phyloP scores from a whole-genome alignment of 2,329 filamentous ascomycete genomes.

The Chaetomiaceae sp. region DNA sequence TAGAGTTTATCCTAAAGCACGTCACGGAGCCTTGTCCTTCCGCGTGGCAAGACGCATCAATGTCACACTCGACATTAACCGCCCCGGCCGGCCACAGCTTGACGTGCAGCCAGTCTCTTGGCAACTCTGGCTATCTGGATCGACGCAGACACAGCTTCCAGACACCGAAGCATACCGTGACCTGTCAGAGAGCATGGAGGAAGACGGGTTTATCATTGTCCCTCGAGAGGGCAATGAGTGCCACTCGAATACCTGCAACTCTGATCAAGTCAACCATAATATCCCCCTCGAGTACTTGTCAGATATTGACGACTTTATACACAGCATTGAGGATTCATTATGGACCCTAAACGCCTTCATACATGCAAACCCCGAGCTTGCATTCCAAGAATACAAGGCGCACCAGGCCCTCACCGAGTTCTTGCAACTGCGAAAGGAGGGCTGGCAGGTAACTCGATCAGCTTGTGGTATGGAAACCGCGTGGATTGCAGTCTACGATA shows the following conservation, averaged over 20 bases:
- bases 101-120: no score
- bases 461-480: slow-evolving; percentile 11
- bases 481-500: slow-evolving; percentile 7
- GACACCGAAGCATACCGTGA: not conserved
- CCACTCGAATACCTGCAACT: no score
- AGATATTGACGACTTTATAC: not conserved
- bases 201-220: slow-evolving; percentile 2
- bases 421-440: not conserved
- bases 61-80: not conserved
- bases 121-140: no score
- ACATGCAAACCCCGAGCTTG: slow-evolving; percentile 4
- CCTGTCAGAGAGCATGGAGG: not conserved
- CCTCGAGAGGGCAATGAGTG: not conserved
- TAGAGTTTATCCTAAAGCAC: slow-evolving; percentile 4
- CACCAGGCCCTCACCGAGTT: slow-evolving; percentile 3
- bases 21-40: not conserved
- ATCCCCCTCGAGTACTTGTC: not conserved
- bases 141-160: not conserved
- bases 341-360: slow-evolving; percentile 5
- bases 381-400: slow-evolving; percentile 7
- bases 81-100: not conserved
- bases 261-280: not conserved
- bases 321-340: not conserved
- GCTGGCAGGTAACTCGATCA: not conserved
- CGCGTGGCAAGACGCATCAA: not conserved